phyloP scores from a whole-genome alignment of 2,329 filamentous ascomycete species.

The Aspergillus fumigatiaffinis region DNA sequence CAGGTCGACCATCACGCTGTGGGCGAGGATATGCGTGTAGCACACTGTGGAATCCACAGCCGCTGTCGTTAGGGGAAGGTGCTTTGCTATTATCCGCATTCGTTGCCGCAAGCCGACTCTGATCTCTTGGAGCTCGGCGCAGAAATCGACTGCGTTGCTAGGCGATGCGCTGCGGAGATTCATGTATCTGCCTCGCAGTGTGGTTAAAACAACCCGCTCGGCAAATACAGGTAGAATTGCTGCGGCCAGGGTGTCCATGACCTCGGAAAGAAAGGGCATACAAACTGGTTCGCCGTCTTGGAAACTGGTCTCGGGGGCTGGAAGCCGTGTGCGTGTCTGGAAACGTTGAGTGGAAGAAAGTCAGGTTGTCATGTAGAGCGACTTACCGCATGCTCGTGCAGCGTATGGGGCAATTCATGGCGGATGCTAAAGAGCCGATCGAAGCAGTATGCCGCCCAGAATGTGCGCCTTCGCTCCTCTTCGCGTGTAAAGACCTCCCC shows the following conservation, averaged over 20 bases:
- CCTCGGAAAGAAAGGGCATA: conserved; percentile 29
- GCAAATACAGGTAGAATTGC: conserved; percentile 25
- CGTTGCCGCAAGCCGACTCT: neutral
- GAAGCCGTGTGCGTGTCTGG: conserved; percentile 26
- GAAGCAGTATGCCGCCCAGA: conserved; percentile 40
- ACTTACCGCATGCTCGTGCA: conserved; percentile 24
- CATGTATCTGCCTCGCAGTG: conserved; percentile 1
- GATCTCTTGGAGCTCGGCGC: neutral
- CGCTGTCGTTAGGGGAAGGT: neutral
- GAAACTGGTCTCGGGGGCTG: conserved; percentile 34
- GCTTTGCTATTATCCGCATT: neutral
- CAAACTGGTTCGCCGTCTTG: conserved; percentile 27
- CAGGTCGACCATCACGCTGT: neutral
- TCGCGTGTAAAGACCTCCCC: conserved; percentile 25
- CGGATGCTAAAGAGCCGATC: conserved; percentile 35
- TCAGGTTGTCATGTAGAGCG: conserved; percentile 21
- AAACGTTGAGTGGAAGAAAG: conserved; percentile 6
- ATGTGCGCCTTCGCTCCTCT: conserved; percentile 36
- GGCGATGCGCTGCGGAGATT: neutral
- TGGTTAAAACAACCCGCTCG: conserved; percentile 33
- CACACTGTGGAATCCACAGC: neutral
- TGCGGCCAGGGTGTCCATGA: conserved; percentile 15
- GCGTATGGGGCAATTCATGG: conserved; percentile 26
- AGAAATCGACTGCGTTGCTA: neutral
- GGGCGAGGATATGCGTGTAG: neutral